These are phyloP conservation scores for Jackrogersella multiformis DNA, from an alignment of 495 filamentous ascomycete genomes.

Conservation along the genomic window DNA sequence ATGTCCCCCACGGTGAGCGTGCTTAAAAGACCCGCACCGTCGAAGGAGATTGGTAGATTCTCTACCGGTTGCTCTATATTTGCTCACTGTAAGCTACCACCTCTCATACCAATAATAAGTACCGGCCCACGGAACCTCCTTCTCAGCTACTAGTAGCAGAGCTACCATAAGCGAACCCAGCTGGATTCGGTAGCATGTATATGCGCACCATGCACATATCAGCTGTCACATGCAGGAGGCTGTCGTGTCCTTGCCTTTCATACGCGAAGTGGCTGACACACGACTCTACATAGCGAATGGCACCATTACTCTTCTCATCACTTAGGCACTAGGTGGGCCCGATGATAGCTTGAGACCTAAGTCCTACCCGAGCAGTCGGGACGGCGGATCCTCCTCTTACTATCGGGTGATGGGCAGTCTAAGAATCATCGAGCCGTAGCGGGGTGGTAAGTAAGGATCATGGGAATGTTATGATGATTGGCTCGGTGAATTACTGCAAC, in stretches of 20 bases:
- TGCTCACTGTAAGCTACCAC: conserved; percentile 5
- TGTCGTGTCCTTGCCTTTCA: conserved; percentile 5
- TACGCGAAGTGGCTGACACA: conserved; percentile 18
- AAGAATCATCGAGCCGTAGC: background rate
- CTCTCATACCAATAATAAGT: background rate
- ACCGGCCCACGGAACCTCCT: background rate
- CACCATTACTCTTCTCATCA: conserved; percentile 6
- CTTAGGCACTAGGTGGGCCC: background rate
- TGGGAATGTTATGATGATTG: conserved; percentile 9
- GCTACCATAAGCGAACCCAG: conserved; percentile 10
- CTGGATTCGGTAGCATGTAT: conserved; percentile 7
- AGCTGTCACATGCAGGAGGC: conserved; percentile 35
- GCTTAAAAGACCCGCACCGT: conserved; percentile 14
- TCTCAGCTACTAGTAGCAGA: background rate
- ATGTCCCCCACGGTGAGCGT: conserved; percentile 26
- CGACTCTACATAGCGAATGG: conserved; percentile 1
- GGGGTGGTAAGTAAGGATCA: conserved; percentile 20
- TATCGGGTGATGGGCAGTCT: conserved; percentile 9
- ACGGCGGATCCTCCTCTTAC: conserved; percentile 16
- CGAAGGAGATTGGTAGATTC: conserved; percentile 19
- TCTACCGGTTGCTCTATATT: conserved; percentile 9
- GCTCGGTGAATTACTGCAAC: conserved; percentile 3
- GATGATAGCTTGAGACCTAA: background rate
- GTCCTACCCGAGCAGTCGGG: conserved; percentile 33
- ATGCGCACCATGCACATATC: conserved; percentile 30